A percentile compares a stretch with the other conserved stretches of the same genome.
phyloP scores from a whole-genome alignment of 805 yeast species.

The Candida verbasci region DNA sequence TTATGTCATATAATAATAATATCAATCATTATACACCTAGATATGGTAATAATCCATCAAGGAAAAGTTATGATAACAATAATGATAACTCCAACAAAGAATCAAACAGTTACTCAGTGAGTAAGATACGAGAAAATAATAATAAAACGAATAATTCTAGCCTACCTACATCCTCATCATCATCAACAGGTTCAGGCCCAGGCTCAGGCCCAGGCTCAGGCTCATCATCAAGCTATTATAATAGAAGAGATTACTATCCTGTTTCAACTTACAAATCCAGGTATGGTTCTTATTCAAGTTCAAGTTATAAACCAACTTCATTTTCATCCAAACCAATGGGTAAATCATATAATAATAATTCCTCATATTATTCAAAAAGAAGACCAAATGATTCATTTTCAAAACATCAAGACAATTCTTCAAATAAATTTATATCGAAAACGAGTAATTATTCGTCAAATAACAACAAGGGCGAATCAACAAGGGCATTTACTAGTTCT shows the following conservation, averaged over 20 bases:
- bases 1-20: constrained; percentile 10
- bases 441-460: constrained; percentile 1
- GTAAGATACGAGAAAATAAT: constrained; percentile 4
- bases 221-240: constrained; percentile 5
- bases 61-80: constrained; percentile 2
- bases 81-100: constrained; percentile 5
- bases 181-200: not conserved
- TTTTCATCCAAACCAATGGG: constrained; percentile 1
- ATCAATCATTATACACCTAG: constrained; percentile 6
- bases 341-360: constrained; percentile 1
- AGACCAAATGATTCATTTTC: constrained; percentile 12
- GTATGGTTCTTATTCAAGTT: constrained; percentile 7
- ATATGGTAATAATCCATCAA: not conserved
- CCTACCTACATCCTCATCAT: not conserved
- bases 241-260: constrained; percentile 8
- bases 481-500: not conserved
- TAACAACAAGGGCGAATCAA: not conserved
- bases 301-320: constrained; percentile 5
- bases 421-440: constrained; percentile 2
- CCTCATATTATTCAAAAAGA: constrained; percentile 10
- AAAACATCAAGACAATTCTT: constrained; percentile 9
- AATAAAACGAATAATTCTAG: not conserved
- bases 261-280: constrained; percentile 8
- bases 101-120: not conserved
- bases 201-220: no score